A percentile compares a stretch with the other conserved stretches of the same genome.
Conservation (phyloP, 164 flowering plant species). For the Berberis thunbergii region DNA sequence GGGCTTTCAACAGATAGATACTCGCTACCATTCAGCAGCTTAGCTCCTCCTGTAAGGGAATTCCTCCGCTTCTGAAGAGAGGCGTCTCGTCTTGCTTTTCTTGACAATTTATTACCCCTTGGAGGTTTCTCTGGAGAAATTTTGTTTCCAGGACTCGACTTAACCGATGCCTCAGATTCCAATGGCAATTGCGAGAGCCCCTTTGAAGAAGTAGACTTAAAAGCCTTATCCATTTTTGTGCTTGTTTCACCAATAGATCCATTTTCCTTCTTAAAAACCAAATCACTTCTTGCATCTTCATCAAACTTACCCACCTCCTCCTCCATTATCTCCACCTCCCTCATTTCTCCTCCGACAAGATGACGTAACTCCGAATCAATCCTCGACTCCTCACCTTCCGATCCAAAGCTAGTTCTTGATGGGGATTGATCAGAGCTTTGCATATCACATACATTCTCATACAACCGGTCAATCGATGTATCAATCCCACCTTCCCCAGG, state of each 20-base stretch:
- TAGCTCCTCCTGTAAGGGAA: conserved; percentile 23
- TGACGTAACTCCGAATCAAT: conserved; percentile 81
- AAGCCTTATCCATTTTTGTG: conserved; percentile 20
- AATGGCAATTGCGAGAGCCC: conserved; percentile 26
- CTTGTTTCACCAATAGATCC: conserved; percentile 25
- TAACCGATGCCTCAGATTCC: conserved; percentile 37
- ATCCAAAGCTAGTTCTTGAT: conserved; percentile 63
- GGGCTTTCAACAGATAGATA: conserved; percentile 39
- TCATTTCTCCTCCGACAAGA: conserved; percentile 78
- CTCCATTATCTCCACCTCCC: conserved; percentile 56
- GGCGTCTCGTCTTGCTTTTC: conserved; percentile 25
- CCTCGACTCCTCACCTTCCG: conserved; percentile 75
- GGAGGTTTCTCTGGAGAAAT: conserved; percentile 42
- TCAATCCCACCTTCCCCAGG: conserved; percentile 37
- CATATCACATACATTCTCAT: conserved; percentile 83
- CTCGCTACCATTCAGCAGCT: conserved; percentile 32
- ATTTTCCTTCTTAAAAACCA: conserved; percentile 35
- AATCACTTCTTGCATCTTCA: conserved; percentile 24
- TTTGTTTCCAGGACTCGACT: conserved; percentile 37
- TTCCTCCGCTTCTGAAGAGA: conserved; percentile 37
- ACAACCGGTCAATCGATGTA: conserved; percentile 65
- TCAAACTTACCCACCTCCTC: conserved; percentile 29
- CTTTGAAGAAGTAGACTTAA: conserved; percentile 36
- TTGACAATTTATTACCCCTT: conserved; percentile 24
- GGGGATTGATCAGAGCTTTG: conserved; percentile 82